Base-by-base conservation (phyloP, 352 stramenopile genomes). In the Aphanomyces astaci region DNA sequence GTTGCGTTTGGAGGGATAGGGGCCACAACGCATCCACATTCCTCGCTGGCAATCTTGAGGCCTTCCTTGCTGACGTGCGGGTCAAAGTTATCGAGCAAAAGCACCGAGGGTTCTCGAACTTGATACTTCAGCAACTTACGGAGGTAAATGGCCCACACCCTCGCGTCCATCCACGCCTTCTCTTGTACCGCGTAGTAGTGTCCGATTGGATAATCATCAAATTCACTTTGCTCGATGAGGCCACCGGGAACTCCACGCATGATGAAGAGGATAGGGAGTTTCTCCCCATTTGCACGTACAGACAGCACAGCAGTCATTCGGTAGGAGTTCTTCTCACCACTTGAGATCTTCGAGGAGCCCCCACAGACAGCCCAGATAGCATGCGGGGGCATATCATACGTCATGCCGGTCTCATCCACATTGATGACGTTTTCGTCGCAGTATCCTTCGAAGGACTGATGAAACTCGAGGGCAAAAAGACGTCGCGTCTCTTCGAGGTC, bases 51-150 rank as follows among this genome's bases (percentile, higher is more conserved):
- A n/a, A n/a, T n/a, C 0, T 15, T 0, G 28, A 65, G 1, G 2
- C 55, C 56, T 1, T 28, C 70, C 1, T 33, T 56, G 25, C 54
- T 71, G 0, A 71, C 63, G 56, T 71, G 63, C 5, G 63, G 19
- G 1, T 74, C 70, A 43, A 74, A 72, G 24, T 71, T 73, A 62
- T 75, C 69, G 22, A 71, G 13, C 0, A 73, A 27, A n/a, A 76
- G 28, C 4, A 76, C 52, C 3, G 28, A 56, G 55, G 75, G 74
- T n/a, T n/a, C 0, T 11, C 43, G 3, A 63, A 9, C 30, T 73
- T 17, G 15, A 13, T 48, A 9, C 9, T 3, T 0, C 72, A 62
- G 31, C 43, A 69, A 4, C 63, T 17, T 2, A 25, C 25, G 1
- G n/a, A 71, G 60, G 51, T 76, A 74, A 5, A 13, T 1, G 3